Evolutionary conservation across 768 basidiomycete genomes (phyloP), one percentile per base, ranked within the genome.

Genomic region (Hysterangium stoloniferum): DNA sequence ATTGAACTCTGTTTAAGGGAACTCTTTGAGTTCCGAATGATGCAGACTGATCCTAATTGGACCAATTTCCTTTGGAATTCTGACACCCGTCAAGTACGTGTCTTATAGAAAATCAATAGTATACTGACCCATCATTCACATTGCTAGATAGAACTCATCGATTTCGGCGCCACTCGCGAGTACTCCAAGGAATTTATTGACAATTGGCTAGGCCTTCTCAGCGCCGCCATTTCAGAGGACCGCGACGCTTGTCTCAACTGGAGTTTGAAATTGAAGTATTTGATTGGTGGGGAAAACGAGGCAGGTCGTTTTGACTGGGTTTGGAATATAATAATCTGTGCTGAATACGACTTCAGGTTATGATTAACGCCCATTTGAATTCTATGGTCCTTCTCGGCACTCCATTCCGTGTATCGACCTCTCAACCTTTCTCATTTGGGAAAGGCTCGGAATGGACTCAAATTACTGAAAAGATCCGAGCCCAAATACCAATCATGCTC

Each of bases 21-120:
- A 62, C 77, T 99, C 6, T 96, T 97, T 64, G 73, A 82, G 53
- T 95, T 96, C 70, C 72, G 87, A 27, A 66, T 85, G 36, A 98
- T 99, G 96, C 96, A 98, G 65, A 99, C 95, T 0, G 95, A 99
- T 62, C 96, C 96, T 3, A 98, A 99, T 59, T 98, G 90, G 88
- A 87, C 90, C 7, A 98, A 98, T 65, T 98, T 99, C 69, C 70
- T 99, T 20, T 97, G 88, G 82, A 86, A 93, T 64, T 58, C 72
- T 0, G 53, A 68, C 2, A 80, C 80, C 1, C 72, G 76, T 36
- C 78, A 82, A 73, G 86, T 84, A 17, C 22, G 62, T 53, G 17
- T 7, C 13, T 56, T 4, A 17, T 31, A 41, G 33, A 12, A 7
- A 6, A n/a, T 11, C n/a, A 19, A 27, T 34, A 17, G 22, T 11